A percentile compares a stretch with the other conserved stretches of the same genome.
phyloP scores from a whole-genome alignment of 441 rosid genomes.

The Oxalis stricta region DNA sequence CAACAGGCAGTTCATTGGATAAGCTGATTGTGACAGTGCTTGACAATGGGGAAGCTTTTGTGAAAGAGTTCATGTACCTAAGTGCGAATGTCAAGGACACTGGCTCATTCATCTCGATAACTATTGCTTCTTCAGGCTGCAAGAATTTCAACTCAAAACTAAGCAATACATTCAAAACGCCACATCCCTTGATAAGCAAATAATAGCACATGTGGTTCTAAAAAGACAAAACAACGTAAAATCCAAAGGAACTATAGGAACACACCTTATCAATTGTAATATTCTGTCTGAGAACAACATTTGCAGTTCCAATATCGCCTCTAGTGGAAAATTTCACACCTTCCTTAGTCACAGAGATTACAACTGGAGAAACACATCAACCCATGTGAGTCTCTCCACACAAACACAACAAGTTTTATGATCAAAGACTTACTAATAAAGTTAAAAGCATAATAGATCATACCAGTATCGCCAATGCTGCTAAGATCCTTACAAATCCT shows the following conservation, averaged over 20 bases:
- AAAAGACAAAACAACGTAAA: no score
- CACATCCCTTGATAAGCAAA: no score
- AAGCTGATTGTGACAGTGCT: slow-evolving; percentile 66
- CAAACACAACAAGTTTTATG: neutral
- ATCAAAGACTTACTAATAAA: neutral
- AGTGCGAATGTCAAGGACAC: slow-evolving; percentile 83
- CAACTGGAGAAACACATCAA: slow-evolving; percentile 31
- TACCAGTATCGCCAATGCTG: slow-evolving; percentile 91
- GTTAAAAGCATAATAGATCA: neutral
- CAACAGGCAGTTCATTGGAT: slow-evolving; percentile 91
- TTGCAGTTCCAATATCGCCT: slow-evolving; percentile 93
- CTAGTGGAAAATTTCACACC: slow-evolving; percentile 88
- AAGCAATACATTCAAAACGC: slow-evolving; percentile 8
- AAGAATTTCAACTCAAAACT: slow-evolving; percentile 6
- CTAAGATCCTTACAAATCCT: slow-evolving; percentile 88
- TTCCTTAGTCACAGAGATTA: slow-evolving; percentile 85
- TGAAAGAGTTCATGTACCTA: slow-evolving; percentile 93
- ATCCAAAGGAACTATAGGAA: no score
- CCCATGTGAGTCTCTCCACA: neutral
- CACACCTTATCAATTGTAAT: slow-evolving; percentile 81
- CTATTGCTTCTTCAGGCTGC: slow-evolving; percentile 87
- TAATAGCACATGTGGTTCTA: neutral
- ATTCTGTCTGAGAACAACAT: slow-evolving; percentile 80
- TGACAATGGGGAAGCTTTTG: slow-evolving; percentile 83
- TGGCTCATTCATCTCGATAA: slow-evolving; percentile 82